These are phyloP conservation scores for Exsudoporus floridanus DNA, from an alignment of 1,284 basidiomycete species.

Conservation along the genomic window DNA sequence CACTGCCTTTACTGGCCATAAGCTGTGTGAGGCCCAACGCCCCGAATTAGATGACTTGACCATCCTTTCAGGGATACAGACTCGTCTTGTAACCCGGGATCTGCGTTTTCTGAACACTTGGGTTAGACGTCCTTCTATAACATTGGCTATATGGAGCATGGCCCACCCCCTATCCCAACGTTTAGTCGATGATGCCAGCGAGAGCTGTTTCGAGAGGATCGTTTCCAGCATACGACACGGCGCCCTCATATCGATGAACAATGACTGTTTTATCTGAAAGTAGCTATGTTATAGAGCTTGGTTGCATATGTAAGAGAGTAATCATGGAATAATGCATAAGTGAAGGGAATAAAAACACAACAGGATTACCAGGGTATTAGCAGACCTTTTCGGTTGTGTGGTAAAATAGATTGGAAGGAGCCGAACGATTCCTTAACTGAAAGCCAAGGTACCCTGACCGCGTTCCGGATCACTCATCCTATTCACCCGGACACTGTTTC, in stretches of 20 bases:
- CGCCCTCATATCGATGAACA: background rate
- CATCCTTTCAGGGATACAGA: background rate
- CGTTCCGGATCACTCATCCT: conserved; percentile 82
- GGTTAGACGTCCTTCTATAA: conserved; percentile 1
- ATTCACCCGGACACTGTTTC: conserved; percentile 65
- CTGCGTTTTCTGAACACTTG: no score
- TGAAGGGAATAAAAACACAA: conserved; percentile 8
- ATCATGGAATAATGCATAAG: conserved; percentile 4
- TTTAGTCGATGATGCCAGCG: no score
- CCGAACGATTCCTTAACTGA: conserved; percentile 22
- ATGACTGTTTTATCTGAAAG: background rate
- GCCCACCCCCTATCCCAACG: no score
- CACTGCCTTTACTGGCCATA: no score
- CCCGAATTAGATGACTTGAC: conserved; percentile 7
- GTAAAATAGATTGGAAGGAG: conserved; percentile 2
- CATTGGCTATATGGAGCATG: conserved; percentile 20
- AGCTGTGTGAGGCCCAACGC: no score
- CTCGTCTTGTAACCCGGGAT: no score
- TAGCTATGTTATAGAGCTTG: background rate
- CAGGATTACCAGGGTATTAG: background rate
- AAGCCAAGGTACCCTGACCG: conserved; percentile 56
- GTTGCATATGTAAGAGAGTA: background rate
- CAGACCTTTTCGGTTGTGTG: background rate
- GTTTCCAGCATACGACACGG: background rate
- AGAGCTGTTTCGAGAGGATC: conserved; percentile 1